phyloP scores from a whole-genome alignment of 1,139 yeast species.

The Suhomyces taliae region DNA sequence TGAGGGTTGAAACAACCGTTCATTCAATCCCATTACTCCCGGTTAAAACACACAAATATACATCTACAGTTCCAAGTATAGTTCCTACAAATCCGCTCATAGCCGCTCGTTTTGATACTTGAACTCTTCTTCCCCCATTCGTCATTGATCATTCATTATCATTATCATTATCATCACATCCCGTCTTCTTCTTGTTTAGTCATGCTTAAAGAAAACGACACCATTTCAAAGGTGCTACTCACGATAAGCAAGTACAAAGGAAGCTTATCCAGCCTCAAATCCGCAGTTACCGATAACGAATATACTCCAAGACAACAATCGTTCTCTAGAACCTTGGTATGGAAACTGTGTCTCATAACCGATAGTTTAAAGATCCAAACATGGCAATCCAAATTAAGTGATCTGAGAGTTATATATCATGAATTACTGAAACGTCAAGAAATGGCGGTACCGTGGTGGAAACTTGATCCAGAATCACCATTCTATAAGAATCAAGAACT shows the following conservation, averaged over 20 bases:
- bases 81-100: too few species aligned
- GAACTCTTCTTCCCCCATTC: not conserved
- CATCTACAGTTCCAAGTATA: too few species aligned
- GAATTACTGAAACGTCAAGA: constrained; percentile 33
- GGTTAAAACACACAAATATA: too few species aligned
- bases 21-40: too few species aligned
- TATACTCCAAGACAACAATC: constrained; percentile 25
- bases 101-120: too few species aligned
- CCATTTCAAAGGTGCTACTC: constrained; percentile 39
- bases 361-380: constrained; percentile 37
- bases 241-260: constrained; percentile 43
- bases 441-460: constrained; percentile 43
- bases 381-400: constrained; percentile 34
- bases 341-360: constrained; percentile 43
- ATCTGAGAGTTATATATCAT: constrained; percentile 39
- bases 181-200: not conserved
- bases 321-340: constrained; percentile 36
- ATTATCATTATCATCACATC: not conserved
- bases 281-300: constrained; percentile 35
- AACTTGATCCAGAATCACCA: constrained; percentile 30
- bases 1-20: too few species aligned
- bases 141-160: not conserved
- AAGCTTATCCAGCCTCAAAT: constrained; percentile 27
- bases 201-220: constrained; percentile 36
- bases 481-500: constrained; percentile 24